Conservation (phyloP, 225 moss, liverwort and hornwort genomes). For the Lunularia cruciata region DNA sequence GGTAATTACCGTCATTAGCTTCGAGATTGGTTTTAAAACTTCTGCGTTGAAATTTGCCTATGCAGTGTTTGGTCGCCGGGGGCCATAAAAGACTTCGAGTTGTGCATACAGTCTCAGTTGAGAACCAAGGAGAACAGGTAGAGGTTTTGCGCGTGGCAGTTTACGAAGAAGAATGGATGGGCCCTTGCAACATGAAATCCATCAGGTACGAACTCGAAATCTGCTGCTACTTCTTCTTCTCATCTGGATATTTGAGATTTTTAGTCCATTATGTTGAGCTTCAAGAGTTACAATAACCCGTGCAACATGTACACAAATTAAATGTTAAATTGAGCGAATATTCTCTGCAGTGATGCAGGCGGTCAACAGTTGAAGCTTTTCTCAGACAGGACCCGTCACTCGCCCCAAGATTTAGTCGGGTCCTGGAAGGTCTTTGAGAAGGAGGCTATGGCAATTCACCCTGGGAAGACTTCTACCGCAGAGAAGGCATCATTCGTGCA, state of each 20-base stretch:
- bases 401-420: conserved; percentile 61
- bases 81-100: conserved; percentile 83
- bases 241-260: too few relatives aligned
- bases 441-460: conserved; percentile 57
- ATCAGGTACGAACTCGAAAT: conserved; percentile 79
- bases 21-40: too few relatives aligned
- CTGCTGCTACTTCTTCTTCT: neutral
- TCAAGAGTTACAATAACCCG: neutral
- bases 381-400: conserved; percentile 61
- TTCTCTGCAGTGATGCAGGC: conserved; percentile 61
- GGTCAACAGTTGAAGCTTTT: conserved; percentile 58
- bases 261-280: too few relatives aligned
- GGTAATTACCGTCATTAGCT: too few relatives aligned
- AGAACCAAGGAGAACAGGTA: conserved; percentile 68
- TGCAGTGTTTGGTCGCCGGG: conserved; percentile 89
- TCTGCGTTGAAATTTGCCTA: conserved; percentile 27
- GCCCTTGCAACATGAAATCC: conserved; percentile 79
- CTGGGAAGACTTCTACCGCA: conserved; percentile 22
- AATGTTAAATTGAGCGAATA: too few relatives aligned
- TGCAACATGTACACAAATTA: neutral
- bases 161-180: conserved; percentile 93
- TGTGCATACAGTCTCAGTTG: conserved; percentile 74
- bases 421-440: conserved; percentile 91
- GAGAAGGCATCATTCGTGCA: conserved; percentile 52
- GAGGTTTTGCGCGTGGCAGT: conserved; percentile 77